These are phyloP conservation scores for Dothiorella sarmentorum DNA, from an alignment of 2,329 filamentous ascomycete species.

Conservation along the genomic window DNA sequence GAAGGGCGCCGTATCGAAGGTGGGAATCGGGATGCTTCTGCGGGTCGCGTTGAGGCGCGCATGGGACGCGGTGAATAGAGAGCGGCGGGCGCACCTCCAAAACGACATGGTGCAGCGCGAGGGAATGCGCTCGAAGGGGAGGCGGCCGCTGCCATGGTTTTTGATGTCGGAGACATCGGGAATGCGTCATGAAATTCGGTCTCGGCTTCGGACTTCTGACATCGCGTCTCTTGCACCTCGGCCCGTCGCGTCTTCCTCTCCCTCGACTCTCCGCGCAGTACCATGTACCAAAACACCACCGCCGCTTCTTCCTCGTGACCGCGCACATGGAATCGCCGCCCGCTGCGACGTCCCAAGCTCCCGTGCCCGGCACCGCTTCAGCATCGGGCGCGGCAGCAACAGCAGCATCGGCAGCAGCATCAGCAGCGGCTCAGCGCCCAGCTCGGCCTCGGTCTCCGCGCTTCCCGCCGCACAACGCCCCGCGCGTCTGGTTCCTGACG, in stretches of 20 bases:
- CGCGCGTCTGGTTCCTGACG: constrained; percentile 90
- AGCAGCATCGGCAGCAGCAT: neutral
- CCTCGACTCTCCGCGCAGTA: neutral
- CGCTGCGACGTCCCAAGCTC: neutral
- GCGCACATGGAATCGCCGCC: constrained; percentile 3
- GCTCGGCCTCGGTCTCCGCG: constrained; percentile 42
- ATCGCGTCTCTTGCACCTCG: neutral
- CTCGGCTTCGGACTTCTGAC: constrained; percentile 1
- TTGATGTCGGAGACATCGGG: neutral
- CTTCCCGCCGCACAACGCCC: constrained; percentile 61
- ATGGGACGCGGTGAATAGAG: constrained; percentile 5
- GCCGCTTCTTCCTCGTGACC: neutral
- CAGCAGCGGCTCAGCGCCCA: constrained; percentile 27
- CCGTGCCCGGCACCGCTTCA: neutral
- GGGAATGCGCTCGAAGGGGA: neutral
- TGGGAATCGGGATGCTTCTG: constrained; percentile 22
- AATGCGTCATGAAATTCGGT: neutral
- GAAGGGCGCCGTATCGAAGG: constrained; percentile 29
- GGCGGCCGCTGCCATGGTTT: neutral
- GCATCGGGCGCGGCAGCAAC: neutral
- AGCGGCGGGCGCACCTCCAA: constrained; percentile 9
- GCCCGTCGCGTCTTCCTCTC: constrained; percentile 5
- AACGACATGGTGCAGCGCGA: constrained; percentile 8
- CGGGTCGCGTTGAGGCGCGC: constrained; percentile 2
- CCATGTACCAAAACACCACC: neutral